Conservation (phyloP, 345 rosid species). For the Gossypium longicalyx region DNA sequence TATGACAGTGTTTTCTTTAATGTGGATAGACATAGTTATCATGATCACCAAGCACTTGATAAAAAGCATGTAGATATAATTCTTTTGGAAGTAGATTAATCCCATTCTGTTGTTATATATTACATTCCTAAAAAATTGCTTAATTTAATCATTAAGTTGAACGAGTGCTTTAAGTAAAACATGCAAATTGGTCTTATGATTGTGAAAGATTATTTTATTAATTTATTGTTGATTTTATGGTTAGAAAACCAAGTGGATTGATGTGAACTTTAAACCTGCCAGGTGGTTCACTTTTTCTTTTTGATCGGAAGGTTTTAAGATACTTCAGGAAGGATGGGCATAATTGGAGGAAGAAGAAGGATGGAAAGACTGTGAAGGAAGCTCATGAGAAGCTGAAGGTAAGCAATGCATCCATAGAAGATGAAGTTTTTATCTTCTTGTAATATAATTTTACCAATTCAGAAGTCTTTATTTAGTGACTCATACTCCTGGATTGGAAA, state of each 20-base stretch:
- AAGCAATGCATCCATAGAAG: conserved; percentile 17
- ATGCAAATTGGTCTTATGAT: background rate
- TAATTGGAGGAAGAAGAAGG: conserved; percentile 89
- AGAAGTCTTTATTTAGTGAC: background rate
- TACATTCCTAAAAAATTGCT: background rate
- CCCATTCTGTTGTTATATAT: background rate
- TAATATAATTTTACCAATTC: background rate
- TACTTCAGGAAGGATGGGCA: conserved; percentile 94
- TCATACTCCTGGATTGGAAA: background rate
- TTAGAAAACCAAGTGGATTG: conserved; percentile 7
- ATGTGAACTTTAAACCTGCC: conserved; percentile 25
- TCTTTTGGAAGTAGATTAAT: background rate
- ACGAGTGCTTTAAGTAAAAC: background rate
- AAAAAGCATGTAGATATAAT: background rate
- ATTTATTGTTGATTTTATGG: background rate
- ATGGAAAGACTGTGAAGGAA: conserved; percentile 87
- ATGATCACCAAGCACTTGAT: background rate
- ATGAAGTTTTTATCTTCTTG: background rate
- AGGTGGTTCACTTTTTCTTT: conserved; percentile 97
- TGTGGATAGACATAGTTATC: background rate
- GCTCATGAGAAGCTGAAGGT: conserved; percentile 93
- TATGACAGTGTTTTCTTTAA: background rate
- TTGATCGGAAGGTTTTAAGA: conserved; percentile 77
- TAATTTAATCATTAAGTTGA: background rate
- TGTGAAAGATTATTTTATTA: background rate